Percentiles rank a stretch among this genome's conserved stretches.
phyloP scores from a whole-genome alignment of 2,329 filamentous ascomycete genomes.

The Myriangium duriaei region DNA sequence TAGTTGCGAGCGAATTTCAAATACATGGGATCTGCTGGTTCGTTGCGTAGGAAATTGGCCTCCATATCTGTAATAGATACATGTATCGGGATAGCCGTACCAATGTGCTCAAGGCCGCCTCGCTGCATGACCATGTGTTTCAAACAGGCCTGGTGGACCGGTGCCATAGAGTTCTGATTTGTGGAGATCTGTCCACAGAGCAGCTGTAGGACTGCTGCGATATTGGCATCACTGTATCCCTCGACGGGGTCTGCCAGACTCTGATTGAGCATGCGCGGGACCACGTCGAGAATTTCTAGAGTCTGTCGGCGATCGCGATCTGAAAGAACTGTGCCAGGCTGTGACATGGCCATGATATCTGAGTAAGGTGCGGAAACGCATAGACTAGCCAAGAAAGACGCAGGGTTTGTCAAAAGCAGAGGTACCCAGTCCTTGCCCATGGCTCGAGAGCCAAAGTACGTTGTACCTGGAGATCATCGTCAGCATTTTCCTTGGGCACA shows the following conservation, averaged over 20 bases:
- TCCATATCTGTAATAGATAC: conserved; percentile 6
- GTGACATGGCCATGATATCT: conserved; percentile 20
- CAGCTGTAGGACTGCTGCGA: conserved; percentile 22
- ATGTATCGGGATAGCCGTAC: conserved; percentile 13
- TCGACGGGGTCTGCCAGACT: conserved; percentile 17
- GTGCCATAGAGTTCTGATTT: conserved; percentile 16
- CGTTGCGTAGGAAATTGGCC: conserved; percentile 1
- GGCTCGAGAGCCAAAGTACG: conserved; percentile 18
- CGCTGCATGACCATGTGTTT: conserved; percentile 18
- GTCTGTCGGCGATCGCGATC: conserved; percentile 7
- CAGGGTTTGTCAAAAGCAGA: conserved; percentile 14
- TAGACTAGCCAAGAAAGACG: conserved; percentile 21
- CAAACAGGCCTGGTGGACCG: conserved; percentile 19
- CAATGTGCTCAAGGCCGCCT: conserved; percentile 20
- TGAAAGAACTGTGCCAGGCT: neutral
- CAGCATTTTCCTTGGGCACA: neutral
- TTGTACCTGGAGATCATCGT: conserved; percentile 13
- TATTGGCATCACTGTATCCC: conserved; percentile 18
- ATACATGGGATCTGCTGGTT: neutral
- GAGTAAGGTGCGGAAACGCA: conserved; percentile 22
- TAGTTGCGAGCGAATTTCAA: conserved; percentile 3
- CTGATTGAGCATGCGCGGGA: conserved; percentile 17
- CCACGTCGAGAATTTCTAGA: conserved; percentile 6
- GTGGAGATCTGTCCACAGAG: conserved; percentile 22
- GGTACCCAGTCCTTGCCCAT: conserved; percentile 20